phyloP scores from a whole-genome alignment of 2,329 filamentous ascomycete species.

The Paecilomyces variotii region DNA sequence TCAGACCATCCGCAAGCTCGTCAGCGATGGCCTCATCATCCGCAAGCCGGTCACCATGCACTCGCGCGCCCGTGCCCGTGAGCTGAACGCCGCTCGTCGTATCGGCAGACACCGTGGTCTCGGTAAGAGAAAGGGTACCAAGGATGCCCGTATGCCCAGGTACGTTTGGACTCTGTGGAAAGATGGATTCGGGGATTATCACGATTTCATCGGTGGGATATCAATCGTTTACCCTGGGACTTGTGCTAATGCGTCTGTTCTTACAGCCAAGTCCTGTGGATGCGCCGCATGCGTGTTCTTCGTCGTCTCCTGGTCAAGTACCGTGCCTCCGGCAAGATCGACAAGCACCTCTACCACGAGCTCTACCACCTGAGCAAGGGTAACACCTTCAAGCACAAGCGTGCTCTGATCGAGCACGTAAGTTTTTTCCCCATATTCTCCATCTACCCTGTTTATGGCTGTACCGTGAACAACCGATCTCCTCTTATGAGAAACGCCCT shows the following conservation, averaged over 20 bases:
- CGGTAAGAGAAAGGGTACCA: constrained; percentile 99
- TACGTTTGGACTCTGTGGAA: constrained; percentile 43
- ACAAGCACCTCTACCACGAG: constrained; percentile 99
- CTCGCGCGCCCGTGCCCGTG: constrained; percentile 92
- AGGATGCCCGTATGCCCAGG: constrained; percentile 98
- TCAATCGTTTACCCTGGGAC: constrained; percentile 1
- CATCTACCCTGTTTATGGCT: constrained; percentile 3
- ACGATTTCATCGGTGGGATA: neutral
- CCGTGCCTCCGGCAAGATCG: constrained; percentile 99
- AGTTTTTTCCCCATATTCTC: constrained; percentile 30
- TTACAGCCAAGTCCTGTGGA: constrained; percentile 90
- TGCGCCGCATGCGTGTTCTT: constrained; percentile 98
- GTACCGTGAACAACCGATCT: neutral
- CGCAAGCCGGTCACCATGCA: constrained; percentile 99
- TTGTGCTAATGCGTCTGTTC: constrained; percentile 12
- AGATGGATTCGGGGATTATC: neutral
- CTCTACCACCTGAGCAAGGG: constrained; percentile 99
- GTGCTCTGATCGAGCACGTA: constrained; percentile 99
- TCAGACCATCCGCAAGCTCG: constrained; percentile 99
- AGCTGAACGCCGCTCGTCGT: constrained; percentile 87
- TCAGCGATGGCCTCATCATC: constrained; percentile 99
- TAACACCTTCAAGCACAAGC: constrained; percentile 99
- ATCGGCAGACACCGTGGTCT: constrained; percentile 98
- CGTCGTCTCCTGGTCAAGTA: constrained; percentile 99
- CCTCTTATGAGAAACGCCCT: neutral